A percentile compares a stretch with the other conserved stretches of the same genome.
Evolutionary conservation across 2,329 filamentous ascomycete genomes (phyloP).

Genomic region (Claviceps sp.): DNA sequence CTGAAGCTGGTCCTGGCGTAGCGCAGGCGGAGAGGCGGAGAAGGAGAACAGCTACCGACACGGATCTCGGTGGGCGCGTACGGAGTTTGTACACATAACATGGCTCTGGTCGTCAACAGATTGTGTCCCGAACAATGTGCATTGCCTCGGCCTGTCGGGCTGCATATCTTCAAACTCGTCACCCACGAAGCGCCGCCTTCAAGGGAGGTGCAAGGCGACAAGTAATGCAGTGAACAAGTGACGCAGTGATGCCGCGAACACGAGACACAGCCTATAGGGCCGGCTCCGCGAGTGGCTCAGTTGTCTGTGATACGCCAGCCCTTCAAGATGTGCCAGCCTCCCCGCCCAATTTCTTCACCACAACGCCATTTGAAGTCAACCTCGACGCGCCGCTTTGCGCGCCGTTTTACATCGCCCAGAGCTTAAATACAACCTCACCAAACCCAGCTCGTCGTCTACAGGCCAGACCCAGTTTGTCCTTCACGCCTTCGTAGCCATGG

Average conservation of each 20-base stretch:
- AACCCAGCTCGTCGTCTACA: not conserved
- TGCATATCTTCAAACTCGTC: not conserved
- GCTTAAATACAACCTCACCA: not conserved
- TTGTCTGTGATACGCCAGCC: not conserved
- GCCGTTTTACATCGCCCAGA: not conserved
- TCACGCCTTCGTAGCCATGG: slow-evolving; percentile 4
- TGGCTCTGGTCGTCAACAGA: not conserved
- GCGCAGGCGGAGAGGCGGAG: not conserved
- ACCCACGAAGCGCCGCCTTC: not conserved
- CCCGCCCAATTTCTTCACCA: not conserved
- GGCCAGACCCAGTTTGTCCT: not conserved
- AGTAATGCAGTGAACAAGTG: not conserved
- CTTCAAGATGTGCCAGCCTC: not conserved
- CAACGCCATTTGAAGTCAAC: not conserved
- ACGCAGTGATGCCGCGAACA: no score
- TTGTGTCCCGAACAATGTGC: not conserved
- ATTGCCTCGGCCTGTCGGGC: not conserved
- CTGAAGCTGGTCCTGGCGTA: not conserved
- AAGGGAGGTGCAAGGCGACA: not conserved
- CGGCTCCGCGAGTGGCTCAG: not conserved
- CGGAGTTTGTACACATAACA: no score
- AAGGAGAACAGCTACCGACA: not conserved
- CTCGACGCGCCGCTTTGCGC: slow-evolving; percentile 1
- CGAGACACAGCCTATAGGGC: no score
- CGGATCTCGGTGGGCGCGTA: no score